Percentiles rank a stretch among this genome's conserved stretches.
phyloP scores from a whole-genome alignment of 2,329 filamentous ascomycete species.

The Verticillium longisporum region DNA sequence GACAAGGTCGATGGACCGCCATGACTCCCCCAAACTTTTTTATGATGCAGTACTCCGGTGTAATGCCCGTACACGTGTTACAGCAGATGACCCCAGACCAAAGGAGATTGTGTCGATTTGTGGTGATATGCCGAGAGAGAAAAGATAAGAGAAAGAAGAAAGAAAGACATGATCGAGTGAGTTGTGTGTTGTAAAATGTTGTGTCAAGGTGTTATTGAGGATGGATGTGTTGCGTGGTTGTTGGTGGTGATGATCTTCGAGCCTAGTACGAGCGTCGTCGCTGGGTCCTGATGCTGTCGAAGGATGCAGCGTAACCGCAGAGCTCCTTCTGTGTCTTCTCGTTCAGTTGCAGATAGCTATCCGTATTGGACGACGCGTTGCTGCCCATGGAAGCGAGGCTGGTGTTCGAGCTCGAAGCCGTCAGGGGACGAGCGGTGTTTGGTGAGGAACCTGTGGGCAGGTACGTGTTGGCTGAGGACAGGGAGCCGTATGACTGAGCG shows the following conservation, averaged over 20 bases:
- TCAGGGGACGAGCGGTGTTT: conserved; percentile 17
- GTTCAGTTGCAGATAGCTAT: conserved; percentile 52
- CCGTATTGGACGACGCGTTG: conserved; percentile 44
- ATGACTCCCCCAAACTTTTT: conserved; percentile 19
- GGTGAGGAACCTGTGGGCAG: conserved; percentile 17
- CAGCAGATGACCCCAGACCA: conserved; percentile 22
- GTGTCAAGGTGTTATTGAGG: conserved; percentile 12
- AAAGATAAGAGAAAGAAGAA: conserved; percentile 3
- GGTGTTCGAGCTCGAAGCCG: conserved; percentile 67
- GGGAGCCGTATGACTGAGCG: conserved; percentile 49
- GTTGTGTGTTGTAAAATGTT: conserved; percentile 18
- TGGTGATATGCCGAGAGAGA: conserved; percentile 15
- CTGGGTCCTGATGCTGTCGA: conserved; percentile 69
- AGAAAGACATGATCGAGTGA: conserved; percentile 15
- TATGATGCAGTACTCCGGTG: conserved; percentile 43
- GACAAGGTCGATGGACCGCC: not conserved
- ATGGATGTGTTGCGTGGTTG: conserved; percentile 14
- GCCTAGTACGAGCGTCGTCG: conserved; percentile 49
- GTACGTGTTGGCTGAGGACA: conserved; percentile 37
- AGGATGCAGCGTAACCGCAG: conserved; percentile 78
- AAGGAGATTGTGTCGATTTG: conserved; percentile 13
- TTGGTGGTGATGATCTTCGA: conserved; percentile 9
- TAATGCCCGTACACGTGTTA: conserved; percentile 38
- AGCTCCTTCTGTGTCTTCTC: conserved; percentile 74
- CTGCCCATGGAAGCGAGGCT: conserved; percentile 72